Conservation (phyloP, 2,329 filamentous ascomycete genomes). For the Cladosporium sp. region DNA sequence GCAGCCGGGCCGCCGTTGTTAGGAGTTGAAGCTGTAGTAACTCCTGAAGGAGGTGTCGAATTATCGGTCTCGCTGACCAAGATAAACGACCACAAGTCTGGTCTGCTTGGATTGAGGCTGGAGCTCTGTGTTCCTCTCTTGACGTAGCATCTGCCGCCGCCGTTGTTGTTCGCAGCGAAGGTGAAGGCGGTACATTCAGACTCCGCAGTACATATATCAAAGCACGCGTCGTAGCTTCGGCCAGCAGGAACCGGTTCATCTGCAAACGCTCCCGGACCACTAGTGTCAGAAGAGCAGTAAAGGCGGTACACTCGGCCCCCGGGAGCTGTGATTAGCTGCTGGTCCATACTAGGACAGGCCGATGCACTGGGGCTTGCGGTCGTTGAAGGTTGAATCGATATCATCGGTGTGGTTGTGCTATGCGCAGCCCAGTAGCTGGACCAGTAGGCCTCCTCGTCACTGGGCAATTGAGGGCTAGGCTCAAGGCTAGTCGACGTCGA, state of each 20-base stretch:
- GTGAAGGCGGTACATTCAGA: neutral
- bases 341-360: slow-evolving; percentile 11
- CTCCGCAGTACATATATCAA: neutral
- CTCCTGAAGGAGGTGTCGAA: neutral
- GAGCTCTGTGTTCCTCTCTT: neutral
- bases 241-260: neutral
- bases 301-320: slow-evolving; percentile 11
- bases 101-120: neutral
- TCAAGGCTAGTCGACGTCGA: neutral
- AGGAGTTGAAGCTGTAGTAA: neutral
- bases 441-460: neutral
- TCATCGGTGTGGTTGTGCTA: neutral
- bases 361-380: neutral
- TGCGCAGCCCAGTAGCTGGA: neutral
- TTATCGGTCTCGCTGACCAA: neutral
- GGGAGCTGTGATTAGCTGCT: slow-evolving; percentile 10
- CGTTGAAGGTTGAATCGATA: neutral
- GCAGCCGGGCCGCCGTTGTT: neutral
- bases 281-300: slow-evolving; percentile 20
- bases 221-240: neutral
- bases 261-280: neutral
- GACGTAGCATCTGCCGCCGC: slow-evolving; percentile 16
- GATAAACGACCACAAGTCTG: slow-evolving; percentile 1
- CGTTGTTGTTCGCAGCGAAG: neutral
- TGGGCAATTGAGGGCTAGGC: neutral